Base-by-base conservation (phyloP, 2,329 filamentous ascomycete species). In the Colletotrichum eremochloae region DNA sequence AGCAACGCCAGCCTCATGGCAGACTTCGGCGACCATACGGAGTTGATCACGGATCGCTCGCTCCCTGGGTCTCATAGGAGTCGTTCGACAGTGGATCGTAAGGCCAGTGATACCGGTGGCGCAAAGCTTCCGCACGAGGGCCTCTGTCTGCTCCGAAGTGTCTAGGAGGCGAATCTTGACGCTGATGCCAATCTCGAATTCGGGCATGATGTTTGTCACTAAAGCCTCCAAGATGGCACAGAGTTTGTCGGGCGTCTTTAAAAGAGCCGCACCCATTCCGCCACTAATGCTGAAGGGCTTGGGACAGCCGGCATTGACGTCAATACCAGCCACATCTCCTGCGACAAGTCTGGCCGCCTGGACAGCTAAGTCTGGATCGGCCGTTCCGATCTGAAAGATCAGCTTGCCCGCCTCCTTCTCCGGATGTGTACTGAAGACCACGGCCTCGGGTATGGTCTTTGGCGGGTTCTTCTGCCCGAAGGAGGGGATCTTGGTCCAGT, bases 291-390 rank as follows among this genome's bases (percentile, higher is more conserved):
- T 97, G 82, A 99, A 99, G 0, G 96, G 94, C 82, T 99, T 99
- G 0, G 96, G 96, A 80, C 96, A 99, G n/a, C 96, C 96, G 0
- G 96, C 95, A 81, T 99, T 99, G 74, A 99, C 93, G 81, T 98
- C 96, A 76, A 99, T 98, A 72, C 96, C 96, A 0, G 92, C 91
- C 3, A 99, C 96, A 82, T 98, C 94, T 15, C 85, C 88, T 0
- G 95, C 96, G 29, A 99, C 92, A 20, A 98, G 84, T 65, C 91
- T 91, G 2, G 96, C 95, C 1, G 96, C 95, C 80, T 93, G 85
- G 0, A 98, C 95, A 1, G 96, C 96, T 40, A 91, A 88, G 15
- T 92, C 91, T 0, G 96, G 94, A 71, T 93, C 91, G 12, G 95
- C 90, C 0, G 96, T 97, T 71, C 96, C 96, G 71, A 99, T 91